Evolutionary conservation across 441 rosid genomes (phyloP), one percentile per base, ranked within the genome.

Genomic region (Francoa sonchifolia): DNA sequence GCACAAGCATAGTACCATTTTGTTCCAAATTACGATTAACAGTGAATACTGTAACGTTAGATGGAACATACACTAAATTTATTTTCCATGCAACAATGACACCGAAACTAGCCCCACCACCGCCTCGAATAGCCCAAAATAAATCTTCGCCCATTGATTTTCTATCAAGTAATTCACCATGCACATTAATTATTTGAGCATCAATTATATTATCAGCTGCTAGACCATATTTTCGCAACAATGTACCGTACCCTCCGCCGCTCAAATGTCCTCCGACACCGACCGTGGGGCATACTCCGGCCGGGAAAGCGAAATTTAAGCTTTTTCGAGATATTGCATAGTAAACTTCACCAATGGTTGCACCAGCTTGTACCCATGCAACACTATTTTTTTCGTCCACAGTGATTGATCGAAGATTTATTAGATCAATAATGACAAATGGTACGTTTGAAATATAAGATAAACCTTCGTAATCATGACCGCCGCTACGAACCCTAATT

Each of bases 401-500:
- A n/a, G n/a, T n/a, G n/a, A n/a, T n/a, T n/a, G n/a, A n/a, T n/a
- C n/a, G n/a, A n/a, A n/a, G n/a, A n/a, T n/a, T n/a, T n/a, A n/a
- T n/a, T n/a, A n/a, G n/a, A n/a, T n/a, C n/a, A n/a, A n/a, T n/a
- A n/a, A n/a, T n/a, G n/a, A n/a, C n/a, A n/a, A n/a, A n/a, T n/a
- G n/a, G n/a, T n/a, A n/a, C n/a, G n/a, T n/a, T n/a, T n/a, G 79
- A 54, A 1, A 66, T 56, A 37, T 69, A 73, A 0, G 79, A 73
- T 39, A 73, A 47, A 28, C 74, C 78, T 18, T 73, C 79, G 4
- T 47, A 76, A 30, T 72, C 82, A 13, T 72, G 75, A 29, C 79
- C 76, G 0, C 88, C 89, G 23, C 94, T 79, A 26, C 81, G 48
- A 3, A 69, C 61, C 48, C 86, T 56, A 38, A 76, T 29, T 39